Percentiles rank a stretch among this genome's conserved stretches.
Evolutionary conservation across 345 rosid species (phyloP).

Genomic region (Carallia brachiata): DNA sequence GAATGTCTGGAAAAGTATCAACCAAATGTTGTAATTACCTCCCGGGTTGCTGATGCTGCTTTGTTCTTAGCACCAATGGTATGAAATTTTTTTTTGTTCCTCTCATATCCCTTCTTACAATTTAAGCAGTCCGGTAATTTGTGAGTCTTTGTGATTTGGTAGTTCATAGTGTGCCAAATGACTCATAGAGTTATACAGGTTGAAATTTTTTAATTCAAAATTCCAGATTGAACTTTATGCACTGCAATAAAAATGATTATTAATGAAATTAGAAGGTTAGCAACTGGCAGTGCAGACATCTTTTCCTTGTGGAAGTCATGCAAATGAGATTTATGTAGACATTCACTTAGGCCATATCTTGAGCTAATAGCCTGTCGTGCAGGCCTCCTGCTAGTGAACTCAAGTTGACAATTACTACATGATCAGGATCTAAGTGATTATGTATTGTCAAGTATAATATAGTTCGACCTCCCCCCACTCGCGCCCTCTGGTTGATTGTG

Average conservation of each 20-base stretch:
- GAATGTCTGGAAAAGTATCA: conserved; percentile 83
- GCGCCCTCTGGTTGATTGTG: conserved; percentile 5
- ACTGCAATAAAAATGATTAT: too few species aligned
- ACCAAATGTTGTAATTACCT: conserved; percentile 76
- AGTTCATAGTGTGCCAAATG: too few species aligned
- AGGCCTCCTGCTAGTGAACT: not conserved
- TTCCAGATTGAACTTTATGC: not conserved
- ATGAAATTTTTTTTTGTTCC: conserved; percentile 11
- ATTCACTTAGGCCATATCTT: not conserved
- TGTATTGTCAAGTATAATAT: not conserved
- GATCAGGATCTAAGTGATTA: too few species aligned
- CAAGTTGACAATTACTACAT: not conserved
- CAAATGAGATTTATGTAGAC: not conserved
- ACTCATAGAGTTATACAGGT: too few species aligned
- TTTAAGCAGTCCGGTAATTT: not conserved
- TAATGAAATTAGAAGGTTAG: too few species aligned
- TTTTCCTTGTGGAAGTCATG: not conserved
- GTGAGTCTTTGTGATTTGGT: not conserved
- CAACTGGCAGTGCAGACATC: not conserved
- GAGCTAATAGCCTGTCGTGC: too few species aligned
- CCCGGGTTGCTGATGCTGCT: conserved; percentile 88
- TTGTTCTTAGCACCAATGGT: conserved; percentile 95
- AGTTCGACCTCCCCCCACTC: not conserved
- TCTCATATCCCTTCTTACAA: not conserved
- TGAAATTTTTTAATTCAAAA: not conserved